Conservation (phyloP, 2,329 filamentous ascomycete species). For the Fusarium haematococcum region DNA sequence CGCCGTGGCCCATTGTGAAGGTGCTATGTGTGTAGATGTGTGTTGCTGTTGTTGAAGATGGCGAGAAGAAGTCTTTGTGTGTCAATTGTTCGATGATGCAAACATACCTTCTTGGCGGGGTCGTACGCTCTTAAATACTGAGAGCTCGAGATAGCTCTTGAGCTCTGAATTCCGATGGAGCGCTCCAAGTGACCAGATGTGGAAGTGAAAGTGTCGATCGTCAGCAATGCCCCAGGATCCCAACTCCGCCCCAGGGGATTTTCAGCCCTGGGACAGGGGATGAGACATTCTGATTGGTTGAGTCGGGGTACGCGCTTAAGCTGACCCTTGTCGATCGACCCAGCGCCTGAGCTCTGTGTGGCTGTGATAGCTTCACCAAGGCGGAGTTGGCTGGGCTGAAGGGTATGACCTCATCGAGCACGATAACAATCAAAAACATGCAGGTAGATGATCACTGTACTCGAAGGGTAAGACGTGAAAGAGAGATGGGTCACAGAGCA, state of each 20-base stretch:
- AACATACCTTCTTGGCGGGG: neutral
- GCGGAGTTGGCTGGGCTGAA: neutral
- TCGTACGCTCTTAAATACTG: neutral
- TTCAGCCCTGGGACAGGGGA: constrained; percentile 2
- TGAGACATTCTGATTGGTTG: neutral
- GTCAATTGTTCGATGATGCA: neutral
- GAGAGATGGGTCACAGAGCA: neutral
- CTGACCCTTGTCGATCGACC: neutral
- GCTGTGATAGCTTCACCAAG: neutral
- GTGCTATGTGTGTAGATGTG: neutral
- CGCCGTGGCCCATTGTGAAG: constrained; percentile 7
- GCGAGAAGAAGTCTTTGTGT: neutral
- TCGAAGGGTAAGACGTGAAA: neutral
- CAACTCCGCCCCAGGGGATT: neutral
- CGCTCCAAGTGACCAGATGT: neutral
- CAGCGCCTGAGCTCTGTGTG: neutral
- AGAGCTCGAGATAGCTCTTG: neutral
- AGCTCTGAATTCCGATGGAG: neutral
- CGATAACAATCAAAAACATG: neutral
- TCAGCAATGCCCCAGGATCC: neutral
- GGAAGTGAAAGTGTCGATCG: neutral
- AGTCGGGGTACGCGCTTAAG: neutral
- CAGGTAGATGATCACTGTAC: neutral
- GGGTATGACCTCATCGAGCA: neutral
- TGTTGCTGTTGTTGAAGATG: neutral